A percentile compares a stretch with the other conserved stretches of the same genome.
These are phyloP conservation scores for Pichia cephalocereana DNA, from an alignment of 805 yeast species.

Conservation along the genomic window DNA sequence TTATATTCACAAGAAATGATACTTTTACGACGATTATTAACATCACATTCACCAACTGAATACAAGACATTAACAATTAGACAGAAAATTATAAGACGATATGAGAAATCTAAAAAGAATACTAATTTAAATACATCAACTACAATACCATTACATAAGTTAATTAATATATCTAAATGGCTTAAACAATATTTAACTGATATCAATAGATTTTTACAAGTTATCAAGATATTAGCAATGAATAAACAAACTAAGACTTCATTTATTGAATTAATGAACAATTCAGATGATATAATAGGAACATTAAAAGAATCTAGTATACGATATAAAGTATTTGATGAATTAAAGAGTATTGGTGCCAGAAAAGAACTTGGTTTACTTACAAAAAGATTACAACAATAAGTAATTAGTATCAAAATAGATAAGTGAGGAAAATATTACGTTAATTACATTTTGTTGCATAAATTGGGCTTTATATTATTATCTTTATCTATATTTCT, in stretches of 20 bases:
- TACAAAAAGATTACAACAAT: no score
- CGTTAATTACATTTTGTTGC: no score
- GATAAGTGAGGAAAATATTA: no score
- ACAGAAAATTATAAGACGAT: constrained; percentile 1
- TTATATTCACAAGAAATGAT: constrained; percentile 6
- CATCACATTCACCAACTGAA: background rate
- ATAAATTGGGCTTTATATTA: no score
- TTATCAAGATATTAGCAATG: background rate
- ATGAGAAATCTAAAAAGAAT: background rate
- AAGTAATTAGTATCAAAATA: no score
- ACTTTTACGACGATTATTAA: constrained; percentile 7
- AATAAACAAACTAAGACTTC: background rate
- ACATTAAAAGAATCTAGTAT: background rate
- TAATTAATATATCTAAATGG: constrained; percentile 6
- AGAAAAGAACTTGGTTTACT: background rate
- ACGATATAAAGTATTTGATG: background rate
- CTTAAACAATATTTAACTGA: background rate
- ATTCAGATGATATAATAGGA: background rate
- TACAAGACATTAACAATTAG: background rate
- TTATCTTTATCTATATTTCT: no score
- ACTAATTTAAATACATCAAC: background rate
- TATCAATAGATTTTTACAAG: background rate
- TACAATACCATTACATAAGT: background rate
- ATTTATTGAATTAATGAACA: background rate
- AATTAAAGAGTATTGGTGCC: background rate